A percentile compares a stretch with the other conserved stretches of the same genome.
Conservation (phyloP, 2,329 filamentous ascomycete species). For the Coniochaeta hoffmannii region DNA sequence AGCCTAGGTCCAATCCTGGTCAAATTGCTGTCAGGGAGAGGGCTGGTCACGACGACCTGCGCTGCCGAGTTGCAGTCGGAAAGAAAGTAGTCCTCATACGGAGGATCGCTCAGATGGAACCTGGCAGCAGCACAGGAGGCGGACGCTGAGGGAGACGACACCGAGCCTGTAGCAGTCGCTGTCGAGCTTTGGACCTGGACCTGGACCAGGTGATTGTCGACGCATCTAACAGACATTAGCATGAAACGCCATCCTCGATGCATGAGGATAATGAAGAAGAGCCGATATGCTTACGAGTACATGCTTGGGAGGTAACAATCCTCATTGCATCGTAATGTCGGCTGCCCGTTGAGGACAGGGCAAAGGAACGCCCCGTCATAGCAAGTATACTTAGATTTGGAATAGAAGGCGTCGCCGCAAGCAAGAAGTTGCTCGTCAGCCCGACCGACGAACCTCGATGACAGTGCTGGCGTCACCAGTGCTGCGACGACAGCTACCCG, state of each 20-base stretch:
- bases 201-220: background rate
- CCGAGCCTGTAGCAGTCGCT: background rate
- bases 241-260: no score
- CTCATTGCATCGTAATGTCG: conserved; percentile 18
- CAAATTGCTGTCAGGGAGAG: conserved; percentile 43
- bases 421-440: background rate
- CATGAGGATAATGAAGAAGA: background rate
- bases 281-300: conserved; percentile 12
- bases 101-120: conserved; percentile 41
- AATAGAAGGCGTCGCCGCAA: conserved; percentile 5
- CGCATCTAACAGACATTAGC: background rate
- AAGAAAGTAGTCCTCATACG: conserved; percentile 59
- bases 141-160: background rate
- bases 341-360: conserved; percentile 16
- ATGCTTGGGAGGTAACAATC: conserved; percentile 18
- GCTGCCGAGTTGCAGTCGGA: conserved; percentile 53
- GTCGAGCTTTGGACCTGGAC: background rate
- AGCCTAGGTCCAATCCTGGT: conserved; percentile 50
- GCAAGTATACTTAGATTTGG: conserved; percentile 16
- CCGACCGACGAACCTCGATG: background rate
- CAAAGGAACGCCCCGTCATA: conserved; percentile 20
- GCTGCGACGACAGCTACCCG: background rate
- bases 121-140: background rate
- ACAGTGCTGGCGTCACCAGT: background rate
- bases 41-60: conserved; percentile 55